Evolutionary conservation across 441 rosid species (phyloP).

Genomic region (Flueggea neowawraea): DNA sequence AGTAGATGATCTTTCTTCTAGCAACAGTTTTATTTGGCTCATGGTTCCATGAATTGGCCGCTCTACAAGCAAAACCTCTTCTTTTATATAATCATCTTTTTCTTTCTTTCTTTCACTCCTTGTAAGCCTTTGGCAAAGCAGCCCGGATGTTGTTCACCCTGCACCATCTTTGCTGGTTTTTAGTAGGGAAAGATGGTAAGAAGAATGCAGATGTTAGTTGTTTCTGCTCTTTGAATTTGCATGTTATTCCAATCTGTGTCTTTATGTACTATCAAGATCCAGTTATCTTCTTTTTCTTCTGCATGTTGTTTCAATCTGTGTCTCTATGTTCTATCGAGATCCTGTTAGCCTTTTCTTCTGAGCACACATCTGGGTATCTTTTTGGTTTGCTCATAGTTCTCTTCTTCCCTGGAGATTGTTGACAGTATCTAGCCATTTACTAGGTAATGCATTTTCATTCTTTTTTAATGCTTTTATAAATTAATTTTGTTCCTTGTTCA

Average conservation of each 20-base stretch:
- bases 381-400: neutral
- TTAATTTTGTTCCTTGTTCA: neutral
- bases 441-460: constrained; percentile 27
- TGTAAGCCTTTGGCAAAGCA: constrained; percentile 11
- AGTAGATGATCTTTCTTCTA: constrained; percentile 11
- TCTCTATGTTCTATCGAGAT: no score
- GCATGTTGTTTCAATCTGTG: neutral
- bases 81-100: constrained; percentile 9
- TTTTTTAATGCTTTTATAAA: neutral
- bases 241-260: constrained; percentile 18
- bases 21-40: constrained; percentile 1
- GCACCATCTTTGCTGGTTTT: constrained; percentile 42
- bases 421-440: constrained; percentile 17
- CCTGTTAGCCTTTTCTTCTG: no score
- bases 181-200: constrained; percentile 44
- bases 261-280: constrained; percentile 16
- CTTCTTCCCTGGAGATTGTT: constrained; percentile 24
- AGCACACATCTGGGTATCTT: neutral
- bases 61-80: constrained; percentile 20
- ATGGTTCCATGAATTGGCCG: constrained; percentile 19
- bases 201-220: constrained; percentile 20
- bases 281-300: constrained; percentile 12
- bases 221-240: constrained; percentile 28
- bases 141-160: constrained; percentile 26
- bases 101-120: constrained; percentile 10